Conservation (phyloP, 768 basidiomycete species). For the Serendipita sp. region DNA sequence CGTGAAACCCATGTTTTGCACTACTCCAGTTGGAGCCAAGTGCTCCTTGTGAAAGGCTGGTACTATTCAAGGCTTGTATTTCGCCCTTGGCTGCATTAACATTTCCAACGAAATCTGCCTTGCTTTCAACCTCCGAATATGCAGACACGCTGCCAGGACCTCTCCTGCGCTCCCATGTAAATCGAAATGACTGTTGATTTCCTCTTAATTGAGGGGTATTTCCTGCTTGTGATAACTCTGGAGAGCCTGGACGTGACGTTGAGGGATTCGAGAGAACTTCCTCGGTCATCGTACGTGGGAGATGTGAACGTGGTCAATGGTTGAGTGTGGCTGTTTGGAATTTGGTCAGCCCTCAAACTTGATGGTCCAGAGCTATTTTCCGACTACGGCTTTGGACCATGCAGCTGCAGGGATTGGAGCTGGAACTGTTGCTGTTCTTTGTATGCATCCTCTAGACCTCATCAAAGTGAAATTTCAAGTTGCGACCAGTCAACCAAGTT, state of each 20-base stretch:
- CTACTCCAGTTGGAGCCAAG: slow-evolving; percentile 63
- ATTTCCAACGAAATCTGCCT: slow-evolving; percentile 35
- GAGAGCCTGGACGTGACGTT: slow-evolving; percentile 1
- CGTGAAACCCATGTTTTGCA: slow-evolving; percentile 75
- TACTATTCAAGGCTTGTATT: slow-evolving; percentile 31
- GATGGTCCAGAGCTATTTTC: not conserved
- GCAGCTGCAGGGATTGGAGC: slow-evolving; percentile 87
- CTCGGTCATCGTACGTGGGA: not conserved
- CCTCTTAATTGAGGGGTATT: not conserved
- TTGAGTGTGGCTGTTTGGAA: not conserved
- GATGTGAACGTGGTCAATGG: not conserved
- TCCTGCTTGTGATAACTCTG: not conserved
- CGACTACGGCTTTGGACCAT: slow-evolving; percentile 45
- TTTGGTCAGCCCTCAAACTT: not conserved
- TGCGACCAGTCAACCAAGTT: slow-evolving; percentile 44
- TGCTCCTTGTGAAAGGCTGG: slow-evolving; percentile 31
- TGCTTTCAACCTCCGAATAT: slow-evolving; percentile 51
- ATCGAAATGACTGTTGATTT: slow-evolving; percentile 40
- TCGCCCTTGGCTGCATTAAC: slow-evolving; percentile 28
- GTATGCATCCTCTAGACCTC: slow-evolving; percentile 95
- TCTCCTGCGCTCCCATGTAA: slow-evolving; percentile 54
- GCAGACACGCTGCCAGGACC: slow-evolving; percentile 58
- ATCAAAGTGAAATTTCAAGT: slow-evolving; percentile 92
- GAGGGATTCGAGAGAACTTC: slow-evolving; percentile 4
- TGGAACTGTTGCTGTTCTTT: slow-evolving; percentile 78